Evolutionary conservation across 139 green algal genomes (phyloP), one percentile per base, ranked within the genome.

Genomic region (Ettlia oleoabundans): DNA sequence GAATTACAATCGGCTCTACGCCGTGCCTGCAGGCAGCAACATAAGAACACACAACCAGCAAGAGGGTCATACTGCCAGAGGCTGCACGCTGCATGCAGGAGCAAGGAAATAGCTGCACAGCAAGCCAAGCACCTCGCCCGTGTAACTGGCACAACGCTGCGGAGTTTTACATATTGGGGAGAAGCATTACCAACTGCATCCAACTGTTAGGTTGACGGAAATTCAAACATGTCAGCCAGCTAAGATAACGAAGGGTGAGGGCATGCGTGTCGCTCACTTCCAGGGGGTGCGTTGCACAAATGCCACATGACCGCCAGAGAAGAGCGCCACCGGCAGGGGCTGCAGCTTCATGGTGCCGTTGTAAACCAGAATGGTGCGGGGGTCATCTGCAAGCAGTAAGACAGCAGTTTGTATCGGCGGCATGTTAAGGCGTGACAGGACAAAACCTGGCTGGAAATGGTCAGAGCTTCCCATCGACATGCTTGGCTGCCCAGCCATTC

Each of bases 201-300:
- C n/a, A n/a, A n/a, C n/a, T n/a, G n/a, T n/a, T n/a, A n/a, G n/a
- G n/a, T n/a, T n/a, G n/a, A n/a, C n/a, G n/a, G n/a, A n/a, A n/a
- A n/a, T n/a, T n/a, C n/a, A n/a, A n/a, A n/a, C n/a, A n/a, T n/a
- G n/a, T 30, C 28, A 42, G 63, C 7, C 13, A 10, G 63, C 26
- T 41, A 30, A 7, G 9, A 19, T 8, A 38, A 19, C 65, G 47
- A 72, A 7, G 15, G 65, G 65, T 22, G 35, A 51, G 33, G 55
- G 18, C 55, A 65, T 37, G 8, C 6, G 10, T 4, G 22, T 15
- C n/a, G 19, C 70, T 64, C 70, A 63, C 70, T 30, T 63, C 70
- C 43, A 63, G n/a, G 70, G 70, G 1, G 42, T 63, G 70, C 70
- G 70, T 43, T 77, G 70, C 43, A 64, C 43, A 30, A 77, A 77